These are phyloP conservation scores for Sporothrix mexicana DNA, from an alignment of 2,329 filamentous ascomycete species.

Conservation along the genomic window DNA sequence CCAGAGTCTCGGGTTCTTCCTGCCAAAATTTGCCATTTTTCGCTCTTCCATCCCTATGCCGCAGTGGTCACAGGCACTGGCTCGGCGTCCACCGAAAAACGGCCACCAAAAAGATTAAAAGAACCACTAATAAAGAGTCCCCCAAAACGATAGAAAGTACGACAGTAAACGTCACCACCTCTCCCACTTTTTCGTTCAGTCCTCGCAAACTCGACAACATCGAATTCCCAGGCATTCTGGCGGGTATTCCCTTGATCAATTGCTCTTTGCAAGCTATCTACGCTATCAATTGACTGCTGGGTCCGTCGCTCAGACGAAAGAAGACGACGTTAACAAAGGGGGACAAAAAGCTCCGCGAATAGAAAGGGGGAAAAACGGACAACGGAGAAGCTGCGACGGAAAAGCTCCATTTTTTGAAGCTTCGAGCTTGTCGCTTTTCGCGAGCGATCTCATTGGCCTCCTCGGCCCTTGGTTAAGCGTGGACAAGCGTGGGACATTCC, in stretches of 20 bases:
- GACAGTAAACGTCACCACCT: slow-evolving; percentile 26
- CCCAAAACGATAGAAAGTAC: neutral
- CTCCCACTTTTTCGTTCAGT: neutral
- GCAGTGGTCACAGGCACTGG: neutral
- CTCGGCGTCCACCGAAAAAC: neutral
- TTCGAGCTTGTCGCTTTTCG: slow-evolving; percentile 9
- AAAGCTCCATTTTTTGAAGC: slow-evolving; percentile 19
- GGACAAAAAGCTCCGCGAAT: too few species aligned
- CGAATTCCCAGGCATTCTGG: neutral
- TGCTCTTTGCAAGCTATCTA: slow-evolving; percentile 5
- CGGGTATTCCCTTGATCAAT: neutral
- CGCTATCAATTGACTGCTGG: slow-evolving; percentile 16
- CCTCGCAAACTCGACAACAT: neutral
- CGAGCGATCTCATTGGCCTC: slow-evolving; percentile 21
- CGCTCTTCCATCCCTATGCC: neutral
- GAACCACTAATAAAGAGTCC: neutral
- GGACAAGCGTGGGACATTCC: neutral
- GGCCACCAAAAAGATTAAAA: slow-evolving; percentile 4
- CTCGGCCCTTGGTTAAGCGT: slow-evolving; percentile 3
- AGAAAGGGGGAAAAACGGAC: neutral
- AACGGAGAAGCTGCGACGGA: neutral
- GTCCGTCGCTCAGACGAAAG: neutral
- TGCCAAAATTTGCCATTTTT: slow-evolving; percentile 4
- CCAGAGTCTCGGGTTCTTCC: neutral
- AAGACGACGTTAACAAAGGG: neutral